Base-by-base conservation (phyloP, 2,329 filamentous ascomycete genomes). In the Verticillium dahliae region DNA sequence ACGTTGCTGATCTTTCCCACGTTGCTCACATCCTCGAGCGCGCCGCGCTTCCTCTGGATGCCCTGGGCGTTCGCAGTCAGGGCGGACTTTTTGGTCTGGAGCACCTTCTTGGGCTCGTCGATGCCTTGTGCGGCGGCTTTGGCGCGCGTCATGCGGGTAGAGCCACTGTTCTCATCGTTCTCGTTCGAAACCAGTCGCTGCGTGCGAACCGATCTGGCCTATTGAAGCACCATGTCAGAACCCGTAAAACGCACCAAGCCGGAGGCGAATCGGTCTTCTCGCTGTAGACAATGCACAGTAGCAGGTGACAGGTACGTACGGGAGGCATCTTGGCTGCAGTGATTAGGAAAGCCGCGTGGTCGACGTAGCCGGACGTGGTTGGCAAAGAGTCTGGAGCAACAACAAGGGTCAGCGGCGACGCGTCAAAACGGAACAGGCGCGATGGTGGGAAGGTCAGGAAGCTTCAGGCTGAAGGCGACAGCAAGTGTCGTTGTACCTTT, bases 1-100 rank as follows among this genome's bases (percentile, higher is more conserved):
- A 82, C 79, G 6, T 76, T 81, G 60, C 91, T 90, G 57, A 84
- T 83, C 76, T 97, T 98, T 69, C 87, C 87, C 66, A 96, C 90
- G 78, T 99, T 99, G 85, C 92, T 98, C 69, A 97, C 90, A 80
- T 99, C 95, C 62, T 91, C 92, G 41, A 99, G 84, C 57, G 91
- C 93, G 69, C 90, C 85, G 72, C 95, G 91, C 80, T 90, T 95
- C 72, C 90, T 85, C 62, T 75, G 74, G 57, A 69, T 72, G 63
- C 81, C 81, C 57, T 81, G 75, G 69, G 81, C 75, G 59, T 80
- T 78, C 62, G 75, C 74, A 67, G 77, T 81, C 57, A 79, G 74
- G 34, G 81, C 76, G 15, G 86, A 77, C 75, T 88, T 91, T 78
- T 92, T 93, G 58, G 86, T 81, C 75, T 90, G 88, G 59, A 91